Conservation (phyloP, 768 basidiomycete species). For the Wakefieldia striispora region DNA sequence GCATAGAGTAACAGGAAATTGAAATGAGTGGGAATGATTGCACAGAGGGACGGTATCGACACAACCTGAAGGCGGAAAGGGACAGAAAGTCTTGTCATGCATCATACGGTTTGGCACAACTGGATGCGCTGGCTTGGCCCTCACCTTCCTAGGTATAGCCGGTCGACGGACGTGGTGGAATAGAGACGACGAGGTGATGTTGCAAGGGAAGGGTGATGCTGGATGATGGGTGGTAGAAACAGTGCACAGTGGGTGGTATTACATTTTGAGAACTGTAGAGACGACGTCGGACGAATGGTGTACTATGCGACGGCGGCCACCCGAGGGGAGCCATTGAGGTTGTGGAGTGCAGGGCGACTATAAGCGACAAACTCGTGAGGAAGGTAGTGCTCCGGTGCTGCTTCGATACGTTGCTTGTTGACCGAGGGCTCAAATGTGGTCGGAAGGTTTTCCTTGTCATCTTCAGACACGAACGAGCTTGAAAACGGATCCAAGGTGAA, state of each 20-base stretch:
- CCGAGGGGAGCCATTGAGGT: conserved; percentile 64
- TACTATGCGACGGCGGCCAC: conserved; percentile 56
- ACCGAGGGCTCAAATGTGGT: conserved; percentile 69
- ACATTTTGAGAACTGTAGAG: conserved; percentile 72
- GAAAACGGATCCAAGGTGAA: conserved; percentile 45
- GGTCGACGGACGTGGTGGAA: conserved; percentile 50
- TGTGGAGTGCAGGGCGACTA: conserved; percentile 76
- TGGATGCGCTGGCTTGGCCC: conserved; percentile 13
- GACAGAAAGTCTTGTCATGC: conserved; percentile 7
- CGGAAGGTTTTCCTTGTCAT: conserved; percentile 80
- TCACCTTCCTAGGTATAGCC: conserved; percentile 39
- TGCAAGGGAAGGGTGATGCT: conserved; percentile 63
- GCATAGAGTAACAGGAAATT: conserved; percentile 51
- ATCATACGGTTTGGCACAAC: conserved; percentile 22
- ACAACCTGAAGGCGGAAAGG: conserved; percentile 9
- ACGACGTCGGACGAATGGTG: conserved; percentile 41
- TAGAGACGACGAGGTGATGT: conserved; percentile 43
- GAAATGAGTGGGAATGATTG: conserved; percentile 42
- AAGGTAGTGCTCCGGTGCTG: conserved; percentile 70
- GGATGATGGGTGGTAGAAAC: conserved; percentile 64
- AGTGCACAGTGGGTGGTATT: conserved; percentile 64
- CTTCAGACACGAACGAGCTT: conserved; percentile 58
- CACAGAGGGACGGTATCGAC: conserved; percentile 28
- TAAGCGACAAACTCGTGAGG: conserved; percentile 81
- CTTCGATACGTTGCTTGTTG: conserved; percentile 68